Percentiles rank a stretch among this genome's conserved stretches.
Evolutionary conservation across 2,329 filamentous ascomycete species (phyloP).

Genomic region (Botrytis pseudocinerea): DNA sequence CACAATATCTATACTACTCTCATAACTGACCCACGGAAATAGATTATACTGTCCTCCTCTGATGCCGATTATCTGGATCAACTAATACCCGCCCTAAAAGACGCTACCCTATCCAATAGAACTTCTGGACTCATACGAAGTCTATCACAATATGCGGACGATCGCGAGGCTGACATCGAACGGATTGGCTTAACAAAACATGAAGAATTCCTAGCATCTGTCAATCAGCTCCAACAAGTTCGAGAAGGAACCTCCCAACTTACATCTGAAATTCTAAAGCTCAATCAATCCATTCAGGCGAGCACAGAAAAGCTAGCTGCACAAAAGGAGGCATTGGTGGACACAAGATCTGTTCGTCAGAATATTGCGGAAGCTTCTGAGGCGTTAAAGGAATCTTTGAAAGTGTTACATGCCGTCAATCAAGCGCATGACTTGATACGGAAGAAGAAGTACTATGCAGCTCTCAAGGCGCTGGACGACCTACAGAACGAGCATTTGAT

Average conservation of each 20-base stretch:
- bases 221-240: slow-evolving; percentile 90
- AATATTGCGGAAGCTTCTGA: slow-evolving; percentile 93
- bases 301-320: slow-evolving; percentile 93
- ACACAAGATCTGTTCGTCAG: slow-evolving; percentile 86
- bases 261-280: slow-evolving; percentile 84
- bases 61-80: slow-evolving; percentile 95
- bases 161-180: slow-evolving; percentile 90
- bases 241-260: slow-evolving; percentile 86
- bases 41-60: slow-evolving; percentile 92
- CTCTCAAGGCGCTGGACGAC: slow-evolving; percentile 90
- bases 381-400: slow-evolving; percentile 85
- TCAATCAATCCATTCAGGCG: slow-evolving; percentile 92
- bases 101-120: slow-evolving; percentile 76
- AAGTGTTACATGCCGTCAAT: slow-evolving; percentile 89
- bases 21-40: neutral
- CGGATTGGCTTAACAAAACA: slow-evolving; percentile 93
- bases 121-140: slow-evolving; percentile 74
- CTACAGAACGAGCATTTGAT: slow-evolving; percentile 91
- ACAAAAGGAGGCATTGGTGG: slow-evolving; percentile 91
- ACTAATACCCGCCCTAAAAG: slow-evolving; percentile 89
- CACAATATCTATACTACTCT: neutral
- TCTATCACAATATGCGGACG: slow-evolving; percentile 77
- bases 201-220: slow-evolving; percentile 91
- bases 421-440: slow-evolving; percentile 88
- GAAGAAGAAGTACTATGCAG: slow-evolving; percentile 94